Conservation (phyloP, 306 rosid species). For the Astragalus glycyphyllos region DNA sequence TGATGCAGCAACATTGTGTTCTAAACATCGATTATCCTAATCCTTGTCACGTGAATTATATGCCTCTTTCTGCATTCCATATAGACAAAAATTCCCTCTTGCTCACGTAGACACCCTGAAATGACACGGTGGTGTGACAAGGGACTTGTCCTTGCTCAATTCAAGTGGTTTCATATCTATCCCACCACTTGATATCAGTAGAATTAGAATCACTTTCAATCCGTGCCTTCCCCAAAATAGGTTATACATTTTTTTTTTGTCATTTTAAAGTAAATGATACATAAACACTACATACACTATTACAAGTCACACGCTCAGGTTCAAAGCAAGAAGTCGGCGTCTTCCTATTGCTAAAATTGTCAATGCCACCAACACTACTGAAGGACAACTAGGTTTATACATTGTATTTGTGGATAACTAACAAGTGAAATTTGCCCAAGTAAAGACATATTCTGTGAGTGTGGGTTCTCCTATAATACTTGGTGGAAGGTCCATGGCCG, state of each 20-base stretch:
- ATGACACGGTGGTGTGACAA: conserved; percentile 26
- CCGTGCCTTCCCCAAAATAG: background rate
- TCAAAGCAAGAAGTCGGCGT: no score
- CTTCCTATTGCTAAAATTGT: no score
- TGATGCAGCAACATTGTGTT: background rate
- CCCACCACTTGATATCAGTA: background rate
- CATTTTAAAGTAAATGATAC: no score
- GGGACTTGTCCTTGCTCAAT: background rate
- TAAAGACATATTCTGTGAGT: no score
- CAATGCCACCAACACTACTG: no score
- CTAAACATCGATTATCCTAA: conserved; percentile 2
- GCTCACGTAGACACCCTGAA: background rate
- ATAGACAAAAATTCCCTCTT: background rate
- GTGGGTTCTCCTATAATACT: no score
- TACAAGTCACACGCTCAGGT: no score
- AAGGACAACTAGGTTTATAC: no score
- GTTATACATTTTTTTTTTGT: background rate
- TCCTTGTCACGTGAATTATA: background rate
- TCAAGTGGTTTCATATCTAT: conserved; percentile 11
- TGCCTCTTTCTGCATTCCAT: background rate
- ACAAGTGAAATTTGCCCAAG: background rate
- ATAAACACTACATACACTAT: no score
- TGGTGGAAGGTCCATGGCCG: no score
- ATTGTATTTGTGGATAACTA: background rate
- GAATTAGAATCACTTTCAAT: background rate